These are phyloP conservation scores for Syncephalis fuscata DNA, from an alignment of 371 early-diverging fungal genomes.

Conservation along the genomic window DNA sequence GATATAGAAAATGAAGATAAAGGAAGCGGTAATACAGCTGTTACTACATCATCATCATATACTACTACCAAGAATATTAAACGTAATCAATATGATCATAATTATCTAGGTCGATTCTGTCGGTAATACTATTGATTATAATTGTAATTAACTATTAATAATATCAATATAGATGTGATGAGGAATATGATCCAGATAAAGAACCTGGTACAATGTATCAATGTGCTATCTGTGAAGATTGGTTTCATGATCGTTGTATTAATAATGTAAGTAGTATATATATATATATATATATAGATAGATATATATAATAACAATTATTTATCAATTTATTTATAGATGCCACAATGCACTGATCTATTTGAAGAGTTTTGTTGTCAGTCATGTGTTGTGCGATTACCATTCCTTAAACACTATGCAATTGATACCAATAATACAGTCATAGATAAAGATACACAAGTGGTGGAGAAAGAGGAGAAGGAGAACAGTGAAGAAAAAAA, in stretches of 20 bases:
- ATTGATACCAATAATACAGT: no score
- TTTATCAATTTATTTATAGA: no score
- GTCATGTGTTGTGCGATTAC: no score
- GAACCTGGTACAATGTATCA: constrained; percentile 68
- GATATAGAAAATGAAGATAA: not conserved
- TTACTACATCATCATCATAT: no score
- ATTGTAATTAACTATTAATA: not conserved
- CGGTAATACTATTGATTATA: constrained; percentile 17
- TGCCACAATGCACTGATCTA: no score
- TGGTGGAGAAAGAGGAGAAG: no score
- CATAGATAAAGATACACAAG: no score
- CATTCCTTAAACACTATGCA: no score
- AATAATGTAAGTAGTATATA: constrained; percentile 22
- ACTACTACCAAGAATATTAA: constrained; percentile 22
- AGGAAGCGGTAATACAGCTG: not conserved
- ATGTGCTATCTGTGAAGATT: constrained; percentile 72
- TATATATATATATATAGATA: no score
- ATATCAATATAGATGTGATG: constrained; percentile 31
- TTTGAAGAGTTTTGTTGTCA: no score
- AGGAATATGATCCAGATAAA: constrained; percentile 45
- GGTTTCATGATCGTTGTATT: constrained; percentile 76
- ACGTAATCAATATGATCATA: constrained; percentile 60
- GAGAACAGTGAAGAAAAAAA: no score
- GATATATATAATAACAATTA: no score
- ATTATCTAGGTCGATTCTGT: constrained; percentile 67